Base-by-base conservation (phyloP, 2,329 filamentous ascomycete species). In the Fusarium luffae region DNA sequence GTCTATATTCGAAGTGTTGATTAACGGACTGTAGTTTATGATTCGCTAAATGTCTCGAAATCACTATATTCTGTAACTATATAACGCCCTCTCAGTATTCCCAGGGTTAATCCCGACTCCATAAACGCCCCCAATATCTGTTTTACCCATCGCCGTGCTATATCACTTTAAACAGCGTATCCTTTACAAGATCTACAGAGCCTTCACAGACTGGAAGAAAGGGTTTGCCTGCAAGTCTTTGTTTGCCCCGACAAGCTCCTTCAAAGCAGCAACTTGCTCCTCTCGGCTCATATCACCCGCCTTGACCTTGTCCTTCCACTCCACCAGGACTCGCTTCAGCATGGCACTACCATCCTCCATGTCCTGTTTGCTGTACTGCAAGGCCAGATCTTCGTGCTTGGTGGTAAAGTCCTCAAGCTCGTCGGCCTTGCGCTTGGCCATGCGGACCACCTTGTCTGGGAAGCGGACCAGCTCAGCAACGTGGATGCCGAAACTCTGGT, bases 381-480 rank as follows among this genome's bases (percentile, higher is more conserved):
- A 79, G 10, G 85, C 83, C 9, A 85, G 74, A 46, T 86, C 85
- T 66, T 92, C 90, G 74, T 93, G 89, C 81, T 94, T 94, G 52
- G 88, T 88, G 1, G 92, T 92, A 75, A 99, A 99, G 79, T 99
- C 96, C 79, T 99, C 96, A 37, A 99, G 86, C 84, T 99, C 97
- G 79, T 98, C 96, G 1, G 96, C 96, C 83, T 99, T 99, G 74
- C 96, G 89, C 82, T 97, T 97, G n/a, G 96, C 96, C 97, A 99
- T 99, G 69, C 94, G 93, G 65, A 99, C 92, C 18, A 99, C 97
- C 82, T 99, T 99, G 74, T 93, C 91, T 1, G 96, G 96, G 82
- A 99, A 99, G 46, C 94, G 90, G 21, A 99, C 96, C 8, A 99
- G 87, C 82, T 99, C 96, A 1, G 96, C 96, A 16, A 99, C 97